These are phyloP conservation scores for Globisporangium acanthophoron DNA, from an alignment of 352 stramenopile genomes.

Conservation along the genomic window DNA sequence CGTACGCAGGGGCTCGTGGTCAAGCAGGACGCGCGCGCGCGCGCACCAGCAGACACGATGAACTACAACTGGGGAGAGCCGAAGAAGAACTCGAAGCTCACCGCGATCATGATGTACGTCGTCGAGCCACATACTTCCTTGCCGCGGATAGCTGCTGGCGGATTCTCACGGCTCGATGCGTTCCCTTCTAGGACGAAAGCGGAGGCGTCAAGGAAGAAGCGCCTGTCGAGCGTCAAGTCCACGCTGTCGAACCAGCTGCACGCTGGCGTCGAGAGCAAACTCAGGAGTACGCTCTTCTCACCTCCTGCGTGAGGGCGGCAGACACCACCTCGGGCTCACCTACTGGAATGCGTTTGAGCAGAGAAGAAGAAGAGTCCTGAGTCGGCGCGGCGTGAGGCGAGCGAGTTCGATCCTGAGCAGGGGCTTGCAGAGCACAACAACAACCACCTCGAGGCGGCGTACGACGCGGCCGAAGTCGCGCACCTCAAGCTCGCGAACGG, in stretches of 20 bases:
- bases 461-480: constrained; percentile 4
- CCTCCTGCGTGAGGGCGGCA: background rate
- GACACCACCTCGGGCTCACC: background rate
- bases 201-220: constrained; percentile 61
- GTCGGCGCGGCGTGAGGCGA: constrained; percentile 17
- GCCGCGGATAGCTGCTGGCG: too few relatives aligned
- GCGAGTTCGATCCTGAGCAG: constrained; percentile 6
- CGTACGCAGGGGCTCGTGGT: too few relatives aligned
- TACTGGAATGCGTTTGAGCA: constrained; percentile 7
- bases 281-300: constrained; percentile 35
- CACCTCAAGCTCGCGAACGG: background rate
- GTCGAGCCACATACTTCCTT: background rate
- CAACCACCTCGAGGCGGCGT: constrained; percentile 14
- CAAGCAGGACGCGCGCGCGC: too few relatives aligned
- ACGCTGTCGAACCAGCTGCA: constrained; percentile 77
- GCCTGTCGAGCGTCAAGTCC: constrained; percentile 63
- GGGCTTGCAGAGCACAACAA: constrained; percentile 15
- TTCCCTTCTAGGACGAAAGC: constrained; percentile 47
- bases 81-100: constrained; percentile 72
- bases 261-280: constrained; percentile 53
- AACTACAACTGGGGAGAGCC: constrained; percentile 83
- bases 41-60: constrained; percentile 21
- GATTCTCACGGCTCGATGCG: background rate
- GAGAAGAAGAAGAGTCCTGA: constrained; percentile 33
- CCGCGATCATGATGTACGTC: constrained; percentile 71